Evolutionary conservation across 78 protist species (phyloP).

Genomic region (Dictyostelium brefeldianum): DNA sequence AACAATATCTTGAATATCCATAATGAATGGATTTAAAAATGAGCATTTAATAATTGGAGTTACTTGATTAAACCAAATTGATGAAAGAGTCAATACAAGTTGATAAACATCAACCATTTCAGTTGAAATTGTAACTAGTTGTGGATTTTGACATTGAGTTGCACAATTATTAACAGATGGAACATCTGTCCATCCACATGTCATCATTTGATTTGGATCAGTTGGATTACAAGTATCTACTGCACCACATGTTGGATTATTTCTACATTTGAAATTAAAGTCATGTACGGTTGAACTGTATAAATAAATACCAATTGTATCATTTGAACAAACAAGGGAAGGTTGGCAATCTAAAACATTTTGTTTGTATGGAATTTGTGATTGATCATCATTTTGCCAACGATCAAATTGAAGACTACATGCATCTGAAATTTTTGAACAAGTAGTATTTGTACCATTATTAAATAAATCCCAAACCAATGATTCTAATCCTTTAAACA

Average conservation of each 20-base stretch:
- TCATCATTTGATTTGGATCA: neutral
- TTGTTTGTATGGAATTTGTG: neutral
- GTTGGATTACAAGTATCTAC: neutral
- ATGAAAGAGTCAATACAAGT: neutral
- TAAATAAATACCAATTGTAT: neutral
- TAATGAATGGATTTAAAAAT: conserved; percentile 37
- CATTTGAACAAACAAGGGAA: neutral
- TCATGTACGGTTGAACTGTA: neutral
- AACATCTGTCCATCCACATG: conserved; percentile 14
- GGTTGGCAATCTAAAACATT: neutral
- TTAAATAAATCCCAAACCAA: neutral
- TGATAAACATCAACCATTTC: neutral
- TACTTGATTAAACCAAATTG: neutral
- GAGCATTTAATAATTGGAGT: conserved; percentile 36
- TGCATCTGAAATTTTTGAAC: neutral
- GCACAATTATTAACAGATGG: neutral
- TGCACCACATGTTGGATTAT: conserved; percentile 9
- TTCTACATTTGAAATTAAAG: neutral
- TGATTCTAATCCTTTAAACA: neutral
- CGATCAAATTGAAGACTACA: conserved; percentile 6
- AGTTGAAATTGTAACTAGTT: neutral
- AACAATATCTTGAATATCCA: conserved; percentile 26
- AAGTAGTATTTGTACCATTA: neutral
- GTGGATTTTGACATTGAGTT: neutral
- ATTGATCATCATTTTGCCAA: conserved; percentile 20